Evolutionary conservation across 2,329 filamentous ascomycete species (phyloP), one percentile per base, ranked within the genome.

Genomic region (Colletotrichum sp.): DNA sequence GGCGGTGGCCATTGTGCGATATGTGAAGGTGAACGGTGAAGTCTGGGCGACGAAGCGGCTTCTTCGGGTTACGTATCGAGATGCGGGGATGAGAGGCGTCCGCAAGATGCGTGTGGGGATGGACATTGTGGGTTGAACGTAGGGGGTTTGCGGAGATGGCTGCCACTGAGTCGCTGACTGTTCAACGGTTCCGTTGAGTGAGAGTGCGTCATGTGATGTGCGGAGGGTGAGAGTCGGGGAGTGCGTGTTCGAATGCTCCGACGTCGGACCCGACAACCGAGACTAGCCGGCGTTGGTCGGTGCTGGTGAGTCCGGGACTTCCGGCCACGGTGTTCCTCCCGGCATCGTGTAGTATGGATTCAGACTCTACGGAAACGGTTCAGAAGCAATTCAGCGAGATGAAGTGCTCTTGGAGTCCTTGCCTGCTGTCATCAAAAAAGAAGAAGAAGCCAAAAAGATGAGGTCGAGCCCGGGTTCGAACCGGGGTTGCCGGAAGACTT

Each of bases 391-490:
- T n/a, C 39, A 9, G 9, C 18, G 12, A 3, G 3, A 49, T 49
- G 44, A 21, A 49, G 4, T 49, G 0, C 18, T 49, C n/a, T 4
- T 13, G 0, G 44, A 4, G 3, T 12, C 0, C 6, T 49, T 5
- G 18, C n/a, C 0, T 49, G 10, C n/a, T 13, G n/a, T 21, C 6
- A 3, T 21, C 32, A 3, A 34, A 34, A 34, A 34, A 34, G 12
- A 49, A 21, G 21, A 49, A 49, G 10, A 55, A 44, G 21, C 13
- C 60, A 28, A 16, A 30, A 32, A 59, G 32, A 5, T 7, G 2
- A 76, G 73, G 73, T 76, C 73, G 73, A 68, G 65, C 73, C 73
- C 73, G 73, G 73, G 73, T 49, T 76, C 73, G 73, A 76, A 76
- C 73, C 73, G 73, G 73, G 73, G 73, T 76, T 73, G n/a, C 73